These are phyloP conservation scores for Suhomyces sp. DNA, from an alignment of 805 yeast genomes.

Conservation along the genomic window DNA sequence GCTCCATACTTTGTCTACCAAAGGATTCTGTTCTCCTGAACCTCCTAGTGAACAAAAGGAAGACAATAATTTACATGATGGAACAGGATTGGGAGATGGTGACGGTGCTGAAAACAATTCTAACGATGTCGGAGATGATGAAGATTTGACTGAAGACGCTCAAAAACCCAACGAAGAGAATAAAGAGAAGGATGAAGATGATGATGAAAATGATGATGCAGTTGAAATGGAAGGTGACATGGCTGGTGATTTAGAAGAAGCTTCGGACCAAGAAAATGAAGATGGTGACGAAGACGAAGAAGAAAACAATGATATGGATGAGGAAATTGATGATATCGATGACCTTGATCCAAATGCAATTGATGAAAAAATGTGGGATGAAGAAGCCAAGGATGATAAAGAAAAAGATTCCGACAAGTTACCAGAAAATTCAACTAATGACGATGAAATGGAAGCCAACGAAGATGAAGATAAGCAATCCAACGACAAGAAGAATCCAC, in stretches of 20 bases:
- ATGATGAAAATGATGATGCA: slow-evolving; percentile 72
- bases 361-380: slow-evolving; percentile 98
- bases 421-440: slow-evolving; percentile 54
- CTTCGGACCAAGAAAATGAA: slow-evolving; percentile 62
- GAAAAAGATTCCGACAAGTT: slow-evolving; percentile 79
- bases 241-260: slow-evolving; percentile 89
- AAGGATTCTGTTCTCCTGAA: slow-evolving; percentile 93
- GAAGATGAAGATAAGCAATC: slow-evolving; percentile 45
- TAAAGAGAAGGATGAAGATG: slow-evolving; percentile 54
- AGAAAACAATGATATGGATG: slow-evolving; percentile 70
- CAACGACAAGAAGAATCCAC: slow-evolving; percentile 40
- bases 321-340: slow-evolving; percentile 84
- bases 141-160: slow-evolving; percentile 77
- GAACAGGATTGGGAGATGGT: slow-evolving; percentile 93
- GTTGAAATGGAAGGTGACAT: slow-evolving; percentile 94
- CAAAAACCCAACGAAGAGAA: slow-evolving; percentile 74
- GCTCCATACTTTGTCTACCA: slow-evolving; percentile 60
- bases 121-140: slow-evolving; percentile 87
- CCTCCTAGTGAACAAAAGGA: slow-evolving; percentile 65
- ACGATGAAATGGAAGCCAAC: slow-evolving; percentile 50
- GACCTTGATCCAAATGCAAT: slow-evolving; percentile 92
- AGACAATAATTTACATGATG: slow-evolving; percentile 67
- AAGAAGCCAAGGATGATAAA: slow-evolving; percentile 73
- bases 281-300: slow-evolving; percentile 43
- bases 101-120: slow-evolving; percentile 79